phyloP scores from a whole-genome alignment of 129 eudicot species.

The Saposhnikovia divaricata region DNA sequence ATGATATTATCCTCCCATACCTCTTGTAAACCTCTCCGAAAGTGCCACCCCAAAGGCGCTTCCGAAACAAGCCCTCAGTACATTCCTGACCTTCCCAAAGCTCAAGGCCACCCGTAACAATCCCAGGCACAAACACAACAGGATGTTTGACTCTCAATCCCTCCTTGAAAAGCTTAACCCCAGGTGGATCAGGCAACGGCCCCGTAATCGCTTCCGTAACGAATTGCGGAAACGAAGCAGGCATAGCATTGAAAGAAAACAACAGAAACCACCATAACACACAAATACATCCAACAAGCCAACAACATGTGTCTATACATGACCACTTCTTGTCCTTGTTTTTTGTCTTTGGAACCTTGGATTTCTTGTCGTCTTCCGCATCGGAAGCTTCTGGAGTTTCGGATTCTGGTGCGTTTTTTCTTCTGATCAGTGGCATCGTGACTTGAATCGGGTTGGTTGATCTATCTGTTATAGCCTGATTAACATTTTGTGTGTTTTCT shows the following conservation, averaged over 20 bases:
- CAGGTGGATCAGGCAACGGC: constrained; percentile 93
- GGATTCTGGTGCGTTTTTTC: constrained; percentile 30
- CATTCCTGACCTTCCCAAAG: constrained; percentile 92
- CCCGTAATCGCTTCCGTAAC: constrained; percentile 92
- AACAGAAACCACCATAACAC: constrained; percentile 71
- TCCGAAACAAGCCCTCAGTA: constrained; percentile 81
- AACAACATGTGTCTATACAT: constrained; percentile 78
- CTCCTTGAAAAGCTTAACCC: constrained; percentile 65
- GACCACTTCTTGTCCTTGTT: constrained; percentile 41
- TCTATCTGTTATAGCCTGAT: too few species aligned
- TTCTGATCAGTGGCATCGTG: constrained; percentile 37
- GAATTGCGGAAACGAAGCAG: constrained; percentile 79
- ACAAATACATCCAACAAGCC: constrained; percentile 81
- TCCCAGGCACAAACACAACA: constrained; percentile 94
- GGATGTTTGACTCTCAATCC: constrained; percentile 80
- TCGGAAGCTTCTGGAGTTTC: constrained; percentile 16
- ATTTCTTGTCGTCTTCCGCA: constrained; percentile 19
- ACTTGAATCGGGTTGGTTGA: not conserved
- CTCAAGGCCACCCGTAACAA: constrained; percentile 92
- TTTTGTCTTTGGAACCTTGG: not conserved
- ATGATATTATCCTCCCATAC: constrained; percentile 14
- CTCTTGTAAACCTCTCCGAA: constrained; percentile 92
- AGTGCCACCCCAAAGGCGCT: constrained; percentile 97
- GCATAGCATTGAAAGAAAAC: constrained; percentile 78
- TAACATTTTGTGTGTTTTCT: not conserved